Evolutionary conservation across 2,329 filamentous ascomycete species (phyloP).

Genomic region (Herpomyces periplanetae): DNA sequence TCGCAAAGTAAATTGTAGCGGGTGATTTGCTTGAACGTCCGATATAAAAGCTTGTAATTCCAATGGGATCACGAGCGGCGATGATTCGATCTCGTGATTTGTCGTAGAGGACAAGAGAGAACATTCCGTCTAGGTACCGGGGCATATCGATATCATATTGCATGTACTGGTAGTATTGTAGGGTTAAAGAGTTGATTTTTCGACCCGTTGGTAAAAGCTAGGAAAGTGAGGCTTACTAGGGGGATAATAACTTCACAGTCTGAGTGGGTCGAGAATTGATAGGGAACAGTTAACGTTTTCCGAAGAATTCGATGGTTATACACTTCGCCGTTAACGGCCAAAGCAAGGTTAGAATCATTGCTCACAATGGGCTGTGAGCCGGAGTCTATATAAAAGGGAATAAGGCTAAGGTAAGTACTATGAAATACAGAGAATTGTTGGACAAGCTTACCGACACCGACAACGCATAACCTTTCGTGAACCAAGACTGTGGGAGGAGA

Average conservation of each 20-base stretch:
- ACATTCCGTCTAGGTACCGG: constrained; percentile 90
- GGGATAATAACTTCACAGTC: constrained; percentile 98
- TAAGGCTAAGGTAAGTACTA: constrained; percentile 3
- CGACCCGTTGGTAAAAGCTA: background rate
- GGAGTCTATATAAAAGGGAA: constrained; percentile 20
- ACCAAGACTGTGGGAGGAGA: constrained; percentile 26
- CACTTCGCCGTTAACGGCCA: constrained; percentile 96
- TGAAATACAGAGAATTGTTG: constrained; percentile 5
- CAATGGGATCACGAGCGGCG: constrained; percentile 79
- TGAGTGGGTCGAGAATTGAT: constrained; percentile 93
- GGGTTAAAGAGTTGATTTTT: background rate
- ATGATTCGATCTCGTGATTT: constrained; percentile 69
- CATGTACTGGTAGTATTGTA: constrained; percentile 21
- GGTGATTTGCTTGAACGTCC: constrained; percentile 54
- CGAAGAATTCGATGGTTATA: constrained; percentile 94
- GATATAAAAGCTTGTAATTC: constrained; percentile 87
- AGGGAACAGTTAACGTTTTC: constrained; percentile 41
- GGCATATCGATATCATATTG: constrained; percentile 70
- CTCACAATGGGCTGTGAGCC: constrained; percentile 85
- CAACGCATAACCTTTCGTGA: constrained; percentile 87
- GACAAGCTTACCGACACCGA: constrained; percentile 38
- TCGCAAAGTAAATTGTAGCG: constrained; percentile 67
- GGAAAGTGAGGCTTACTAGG: constrained; percentile 18
- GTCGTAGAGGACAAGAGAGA: constrained; percentile 93
- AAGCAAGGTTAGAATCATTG: constrained; percentile 45